Evolutionary conservation across 2,329 filamentous ascomycete species (phyloP).

Genomic region (Botrytis aclada): DNA sequence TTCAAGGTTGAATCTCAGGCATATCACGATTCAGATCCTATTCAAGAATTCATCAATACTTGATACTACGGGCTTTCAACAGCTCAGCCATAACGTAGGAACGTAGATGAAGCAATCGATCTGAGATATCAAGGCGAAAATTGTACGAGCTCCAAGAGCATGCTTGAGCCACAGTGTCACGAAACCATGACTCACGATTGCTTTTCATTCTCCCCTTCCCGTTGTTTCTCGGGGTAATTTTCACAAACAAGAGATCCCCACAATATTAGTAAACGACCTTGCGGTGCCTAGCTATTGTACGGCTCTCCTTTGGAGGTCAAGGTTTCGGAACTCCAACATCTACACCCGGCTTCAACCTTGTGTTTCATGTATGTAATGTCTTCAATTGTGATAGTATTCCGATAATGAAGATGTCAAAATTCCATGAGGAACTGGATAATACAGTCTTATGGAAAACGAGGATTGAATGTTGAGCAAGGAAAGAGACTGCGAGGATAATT

Average conservation of each 20-base stretch:
- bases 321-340: neutral
- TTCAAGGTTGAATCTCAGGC: neutral
- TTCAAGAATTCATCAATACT: neutral
- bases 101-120: neutral
- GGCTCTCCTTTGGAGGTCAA: neutral
- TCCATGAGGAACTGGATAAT: neutral
- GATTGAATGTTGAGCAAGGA: neutral
- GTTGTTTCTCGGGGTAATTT: too few species aligned
- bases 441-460: neutral
- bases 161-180: neutral
- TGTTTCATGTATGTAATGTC: neutral
- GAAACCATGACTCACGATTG: neutral
- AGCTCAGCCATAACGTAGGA: neutral
- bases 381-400: neutral
- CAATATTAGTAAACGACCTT: neutral
- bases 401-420: neutral
- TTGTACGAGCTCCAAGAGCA: neutral
- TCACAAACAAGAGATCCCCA: neutral
- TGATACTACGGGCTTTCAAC: neutral
- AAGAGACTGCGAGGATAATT: neutral
- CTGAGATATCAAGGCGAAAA: neutral
- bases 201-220: too few species aligned
- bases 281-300: neutral
- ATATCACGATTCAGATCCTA: neutral
- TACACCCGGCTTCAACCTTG: too few species aligned